These are phyloP conservation scores for Lasiodiplodia sp. DNA, from an alignment of 2,329 filamentous ascomycete genomes.

Conservation along the genomic window DNA sequence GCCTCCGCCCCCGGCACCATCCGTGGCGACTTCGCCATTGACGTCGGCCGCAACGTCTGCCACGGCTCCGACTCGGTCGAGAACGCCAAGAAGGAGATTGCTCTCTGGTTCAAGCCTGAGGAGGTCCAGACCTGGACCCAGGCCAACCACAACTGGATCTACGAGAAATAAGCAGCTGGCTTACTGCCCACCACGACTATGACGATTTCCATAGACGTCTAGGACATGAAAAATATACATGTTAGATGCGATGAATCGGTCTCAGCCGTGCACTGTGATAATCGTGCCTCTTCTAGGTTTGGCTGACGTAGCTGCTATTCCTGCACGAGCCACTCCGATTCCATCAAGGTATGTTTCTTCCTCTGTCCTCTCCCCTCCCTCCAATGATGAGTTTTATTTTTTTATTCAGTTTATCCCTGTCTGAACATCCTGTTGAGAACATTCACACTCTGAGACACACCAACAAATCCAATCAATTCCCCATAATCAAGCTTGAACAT, in stretches of 20 bases:
- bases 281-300: not conserved
- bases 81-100: constrained; percentile 99
- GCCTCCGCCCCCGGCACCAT: constrained; percentile 96
- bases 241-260: constrained; percentile 3
- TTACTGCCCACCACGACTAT: not conserved
- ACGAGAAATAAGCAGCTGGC: constrained; percentile 24
- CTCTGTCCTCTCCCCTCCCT: not conserved
- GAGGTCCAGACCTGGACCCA: constrained; percentile 80
- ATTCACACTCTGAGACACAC: constrained; percentile 26
- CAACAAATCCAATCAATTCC: not conserved
- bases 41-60: constrained; percentile 98
- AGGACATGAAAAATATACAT: constrained; percentile 22
- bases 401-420: constrained; percentile 41
- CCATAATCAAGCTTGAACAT: not conserved
- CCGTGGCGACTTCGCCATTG: constrained; percentile 85
- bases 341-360: constrained; percentile 7
- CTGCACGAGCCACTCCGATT: not conserved
- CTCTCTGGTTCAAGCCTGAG: constrained; percentile 93
- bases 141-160: constrained; percentile 22
- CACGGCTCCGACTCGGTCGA: constrained; percentile 99
- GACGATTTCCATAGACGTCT: constrained; percentile 14
- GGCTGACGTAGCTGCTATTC: not conserved
- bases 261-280: not conserved
- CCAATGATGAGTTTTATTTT: constrained; percentile 29
- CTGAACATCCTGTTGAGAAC: constrained; percentile 25